Conservation (phyloP, 106 monocot species). For the Apostasia shenzhenica region DNA sequence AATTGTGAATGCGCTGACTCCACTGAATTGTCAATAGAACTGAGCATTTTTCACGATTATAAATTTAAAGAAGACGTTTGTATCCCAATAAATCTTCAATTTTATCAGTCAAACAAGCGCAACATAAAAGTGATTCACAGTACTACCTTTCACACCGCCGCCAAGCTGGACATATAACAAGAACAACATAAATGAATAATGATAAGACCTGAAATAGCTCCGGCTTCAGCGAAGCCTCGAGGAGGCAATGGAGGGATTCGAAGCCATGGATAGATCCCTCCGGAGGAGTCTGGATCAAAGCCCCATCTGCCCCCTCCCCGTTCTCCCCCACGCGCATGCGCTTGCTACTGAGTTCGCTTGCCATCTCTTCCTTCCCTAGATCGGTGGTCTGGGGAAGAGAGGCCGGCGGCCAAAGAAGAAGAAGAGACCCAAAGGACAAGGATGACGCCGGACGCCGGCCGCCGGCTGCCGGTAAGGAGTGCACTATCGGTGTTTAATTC, state of each 20-base stretch:
- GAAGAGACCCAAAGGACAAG: too few species aligned
- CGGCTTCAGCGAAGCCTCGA: slow-evolving; percentile 60
- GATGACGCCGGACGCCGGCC: too few species aligned
- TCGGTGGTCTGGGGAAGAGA: too few species aligned
- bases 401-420: too few species aligned
- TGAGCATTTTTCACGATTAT: not conserved
- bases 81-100: not conserved
- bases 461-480: too few species aligned
- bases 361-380: too few species aligned
- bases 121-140: not conserved
- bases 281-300: not conserved
- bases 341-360: not conserved
- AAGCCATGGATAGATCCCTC: slow-evolving; percentile 77
- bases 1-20: not conserved
- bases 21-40: not conserved
- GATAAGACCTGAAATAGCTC: slow-evolving; percentile 50
- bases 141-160: too few species aligned
- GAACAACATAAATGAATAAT: too few species aligned
- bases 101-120: not conserved
- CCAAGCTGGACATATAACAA: not conserved
- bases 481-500: too few species aligned
- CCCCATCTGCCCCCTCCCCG: not conserved
- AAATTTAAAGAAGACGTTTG: not conserved
- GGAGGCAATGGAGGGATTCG: slow-evolving; percentile 82
- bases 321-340: slow-evolving; percentile 4